Base-by-base conservation (phyloP, 148 eudicot genomes). In the Nepenthes mirabilis region DNA sequence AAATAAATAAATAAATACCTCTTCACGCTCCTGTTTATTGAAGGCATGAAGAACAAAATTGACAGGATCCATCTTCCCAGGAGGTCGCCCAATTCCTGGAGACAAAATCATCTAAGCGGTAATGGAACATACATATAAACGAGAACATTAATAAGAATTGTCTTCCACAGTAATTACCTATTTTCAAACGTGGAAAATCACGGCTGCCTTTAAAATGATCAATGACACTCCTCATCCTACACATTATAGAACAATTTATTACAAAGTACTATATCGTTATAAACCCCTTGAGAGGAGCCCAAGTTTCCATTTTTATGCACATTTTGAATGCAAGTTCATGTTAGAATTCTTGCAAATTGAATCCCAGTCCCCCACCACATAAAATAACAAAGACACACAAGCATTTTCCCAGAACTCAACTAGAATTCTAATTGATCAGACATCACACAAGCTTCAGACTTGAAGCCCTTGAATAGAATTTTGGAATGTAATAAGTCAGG, bases 31-130 rank as follows among this genome's bases (percentile, higher is more conserved):
- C 67, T 84, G 72, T 69, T 67, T 84, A 72, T 47, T 93, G 45
- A 93, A 93, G 47, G 83, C 68, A 7, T 85, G 88, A 56, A 93
- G 79, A 70, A 93, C 99, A 79, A 72, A 93, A 37, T 43, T 84
- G 36, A 72, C 75, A 62, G 95, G 59, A 68, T 81, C 85, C 95
- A 93, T 89, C 77, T 75, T 89, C 70, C 99, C 99, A 34, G 99
- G 90, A 72, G 99, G 99, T 67, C 99, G 77, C 54, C 96, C 99
- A 59, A 93, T 86, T 63, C 98, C 98, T 91, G 72, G 7, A 60
- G n/a, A 9, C 34, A 58, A 57, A 14, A 56, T 11, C 10, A 36
- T 23, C 23, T 47, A 33, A 58, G 43, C 9, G 33, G 13, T 33
- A 35, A 45, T 2, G n/a, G 34, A 33, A 34, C 54, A 34, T 2